These are phyloP conservation scores for Verticillium nubilum DNA, from an alignment of 2,329 filamentous ascomycete genomes.

Conservation along the genomic window DNA sequence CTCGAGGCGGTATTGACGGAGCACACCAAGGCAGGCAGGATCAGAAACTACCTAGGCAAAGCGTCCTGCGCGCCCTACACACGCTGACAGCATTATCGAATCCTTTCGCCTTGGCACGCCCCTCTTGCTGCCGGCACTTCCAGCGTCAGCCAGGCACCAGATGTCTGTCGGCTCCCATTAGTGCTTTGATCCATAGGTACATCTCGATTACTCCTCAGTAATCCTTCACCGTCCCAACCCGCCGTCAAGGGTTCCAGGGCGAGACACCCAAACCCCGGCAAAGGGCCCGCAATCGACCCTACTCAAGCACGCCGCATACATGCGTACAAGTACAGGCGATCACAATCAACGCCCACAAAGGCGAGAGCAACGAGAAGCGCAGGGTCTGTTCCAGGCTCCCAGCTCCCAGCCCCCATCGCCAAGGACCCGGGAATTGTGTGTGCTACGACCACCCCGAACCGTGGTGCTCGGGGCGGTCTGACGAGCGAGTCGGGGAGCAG, in stretches of 20 bases:
- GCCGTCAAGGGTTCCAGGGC: neutral
- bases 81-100: neutral
- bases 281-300: neutral
- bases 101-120: neutral
- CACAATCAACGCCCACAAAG: neutral
- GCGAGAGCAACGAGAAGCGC: neutral
- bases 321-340: no score
- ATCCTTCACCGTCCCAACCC: neutral
- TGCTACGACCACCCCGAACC: neutral
- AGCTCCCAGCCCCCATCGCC: neutral
- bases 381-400: neutral
- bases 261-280: neutral
- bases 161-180: no score
- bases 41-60: neutral
- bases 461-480: neutral
- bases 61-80: neutral
- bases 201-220: neutral
- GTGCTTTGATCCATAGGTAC: no score
- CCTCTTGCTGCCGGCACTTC: neutral
- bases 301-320: no score
- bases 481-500: neutral
- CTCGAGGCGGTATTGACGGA: neutral
- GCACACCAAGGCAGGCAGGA: neutral
- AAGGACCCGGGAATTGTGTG: no score
- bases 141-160: neutral